Base-by-base conservation (phyloP, 495 filamentous ascomycete species). In the Penicillium antarcticum region DNA sequence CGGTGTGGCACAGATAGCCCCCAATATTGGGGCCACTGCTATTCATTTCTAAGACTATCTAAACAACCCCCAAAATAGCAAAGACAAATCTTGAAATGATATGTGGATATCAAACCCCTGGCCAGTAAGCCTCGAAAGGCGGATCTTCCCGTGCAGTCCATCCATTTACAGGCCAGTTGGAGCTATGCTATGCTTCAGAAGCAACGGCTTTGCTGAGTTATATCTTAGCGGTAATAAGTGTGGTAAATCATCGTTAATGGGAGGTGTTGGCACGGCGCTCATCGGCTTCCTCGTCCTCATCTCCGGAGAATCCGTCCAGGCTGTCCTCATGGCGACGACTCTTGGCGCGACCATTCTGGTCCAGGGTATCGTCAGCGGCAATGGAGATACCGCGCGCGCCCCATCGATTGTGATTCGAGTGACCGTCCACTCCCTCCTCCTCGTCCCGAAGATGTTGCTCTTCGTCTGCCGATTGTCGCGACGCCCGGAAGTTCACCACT, bases 351-450 rank as follows among this genome's bases (percentile, higher is more conserved):
- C 78, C 78, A 18, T 74, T 66, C 38, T 83, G 78, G 14, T 83
- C 73, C 19, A 88, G 67, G 3, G 82, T 86, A 33, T 92, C 88
- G 63, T 95, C 89, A 6, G 89, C 89, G 32, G 83, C 85, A 21
- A 95, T 83, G 4, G 86, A 89, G 52, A 95, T 87, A 12, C 89
- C 89, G 51, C 87, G 72, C 11, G 80, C 71, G 10, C 89, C 89
- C 89, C 89, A 95, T 47, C 71, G 70, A 56, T 85, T 87, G 39
- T 63, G 66, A 21, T 51, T 67, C 13, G 62, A 23, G 29, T 55
- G 60, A 4, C 55, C 49, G 5, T 60, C 58, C 18, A 61, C 54
- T 10, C 55, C 65, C 23, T 47, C 54, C 31, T 67, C 65, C 23
- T 74, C 74, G 12, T 72, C 69, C 34, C 67, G 63, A n/a, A 78